Conservation (phyloP, 345 rosid species). For the Syzygium grande region DNA sequence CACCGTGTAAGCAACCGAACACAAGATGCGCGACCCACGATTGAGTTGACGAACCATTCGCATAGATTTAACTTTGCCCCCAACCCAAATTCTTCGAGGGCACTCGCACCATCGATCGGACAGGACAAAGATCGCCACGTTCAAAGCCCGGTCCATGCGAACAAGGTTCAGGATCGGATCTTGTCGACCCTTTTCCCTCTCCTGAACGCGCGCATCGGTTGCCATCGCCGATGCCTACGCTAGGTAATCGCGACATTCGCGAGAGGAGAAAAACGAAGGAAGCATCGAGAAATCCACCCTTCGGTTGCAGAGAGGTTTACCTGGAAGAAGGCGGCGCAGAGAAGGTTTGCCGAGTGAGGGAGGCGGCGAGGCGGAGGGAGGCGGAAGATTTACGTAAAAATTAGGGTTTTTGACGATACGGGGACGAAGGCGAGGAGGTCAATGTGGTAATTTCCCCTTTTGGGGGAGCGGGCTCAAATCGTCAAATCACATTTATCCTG, state of each 20-base stretch:
- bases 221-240: too few relatives aligned
- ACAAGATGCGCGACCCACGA: too few relatives aligned
- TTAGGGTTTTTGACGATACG: background rate
- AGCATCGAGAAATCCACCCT: background rate
- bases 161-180: too few relatives aligned
- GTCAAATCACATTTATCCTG: background rate
- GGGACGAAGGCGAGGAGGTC: background rate
- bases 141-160: too few relatives aligned
- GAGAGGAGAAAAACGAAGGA: background rate
- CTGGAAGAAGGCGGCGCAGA: background rate
- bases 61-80: too few relatives aligned
- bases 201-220: too few relatives aligned
- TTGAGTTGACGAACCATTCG: background rate
- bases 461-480: background rate
- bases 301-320: background rate
- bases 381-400: background rate
- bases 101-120: too few relatives aligned
- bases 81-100: too few relatives aligned
- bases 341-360: background rate
- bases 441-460: background rate
- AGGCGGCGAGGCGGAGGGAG: background rate
- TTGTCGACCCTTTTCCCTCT: too few relatives aligned
- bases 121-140: too few relatives aligned
- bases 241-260: background rate
- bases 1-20: background rate